Conservation (phyloP, 1,139 yeast genomes). For the Lodderomyces pseudojiufengensis region DNA sequence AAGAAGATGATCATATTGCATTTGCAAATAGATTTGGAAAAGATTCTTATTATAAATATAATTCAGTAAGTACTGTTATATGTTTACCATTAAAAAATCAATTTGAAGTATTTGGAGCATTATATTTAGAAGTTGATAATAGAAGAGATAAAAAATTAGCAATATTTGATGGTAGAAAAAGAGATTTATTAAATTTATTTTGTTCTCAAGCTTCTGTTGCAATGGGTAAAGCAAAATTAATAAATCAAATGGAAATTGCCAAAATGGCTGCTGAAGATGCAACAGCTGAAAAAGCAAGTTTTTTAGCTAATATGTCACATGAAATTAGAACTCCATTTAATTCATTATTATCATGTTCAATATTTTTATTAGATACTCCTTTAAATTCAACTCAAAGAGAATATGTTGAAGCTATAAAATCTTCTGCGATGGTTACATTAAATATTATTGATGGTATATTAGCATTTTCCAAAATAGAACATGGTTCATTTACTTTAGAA, state of each 20-base stretch:
- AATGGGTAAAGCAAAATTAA: constrained; percentile 45
- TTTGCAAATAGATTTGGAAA: constrained; percentile 34
- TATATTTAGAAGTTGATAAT: constrained; percentile 38
- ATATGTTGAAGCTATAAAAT: constrained; percentile 52
- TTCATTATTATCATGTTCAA: constrained; percentile 52
- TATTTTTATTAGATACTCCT: constrained; percentile 49
- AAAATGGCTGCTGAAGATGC: constrained; percentile 58
- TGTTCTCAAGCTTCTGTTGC: constrained; percentile 57
- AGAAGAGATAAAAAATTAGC: constrained; percentile 3
- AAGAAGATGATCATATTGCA: constrained; percentile 34
- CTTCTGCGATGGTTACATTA: constrained; percentile 51
- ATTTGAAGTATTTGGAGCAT: constrained; percentile 42
- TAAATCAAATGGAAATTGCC: constrained; percentile 50
- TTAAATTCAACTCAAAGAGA: constrained; percentile 47
- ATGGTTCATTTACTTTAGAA: constrained; percentile 48
- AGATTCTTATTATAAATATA: constrained; percentile 41
- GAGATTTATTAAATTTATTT: constrained; percentile 42
- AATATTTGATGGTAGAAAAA: constrained; percentile 20
- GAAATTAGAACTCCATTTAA: constrained; percentile 60
- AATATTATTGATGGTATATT: constrained; percentile 56
- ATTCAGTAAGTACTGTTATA: constrained; percentile 33
- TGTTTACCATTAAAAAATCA: constrained; percentile 50
- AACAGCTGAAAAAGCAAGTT: constrained; percentile 56
- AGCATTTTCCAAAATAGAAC: constrained; percentile 56
- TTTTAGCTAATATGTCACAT: constrained; percentile 59